Evolutionary conservation across 768 basidiomycete species (phyloP).

Genomic region (Pleurotus ostreatus): DNA sequence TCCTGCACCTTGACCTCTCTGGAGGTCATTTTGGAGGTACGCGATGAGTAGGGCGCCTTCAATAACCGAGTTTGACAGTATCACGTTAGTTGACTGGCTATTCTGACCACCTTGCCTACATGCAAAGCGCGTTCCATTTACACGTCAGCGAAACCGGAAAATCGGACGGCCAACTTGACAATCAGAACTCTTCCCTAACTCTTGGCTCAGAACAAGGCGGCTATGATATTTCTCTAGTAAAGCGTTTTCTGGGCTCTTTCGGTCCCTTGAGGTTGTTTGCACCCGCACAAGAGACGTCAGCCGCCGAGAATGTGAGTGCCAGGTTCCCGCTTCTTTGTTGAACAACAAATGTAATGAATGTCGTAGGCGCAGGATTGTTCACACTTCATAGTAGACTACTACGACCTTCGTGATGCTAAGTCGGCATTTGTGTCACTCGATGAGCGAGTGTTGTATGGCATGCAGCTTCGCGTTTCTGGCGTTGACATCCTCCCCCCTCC

Average conservation of each 20-base stretch:
- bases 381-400: conserved; percentile 49
- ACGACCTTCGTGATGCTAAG: conserved; percentile 57
- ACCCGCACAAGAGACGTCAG: conserved; percentile 2
- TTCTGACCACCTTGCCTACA: conserved; percentile 45
- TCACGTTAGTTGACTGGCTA: conserved; percentile 47
- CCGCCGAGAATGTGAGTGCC: conserved; percentile 18
- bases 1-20: conserved; percentile 42
- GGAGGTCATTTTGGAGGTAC: conserved; percentile 42
- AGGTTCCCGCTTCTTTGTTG: no score
- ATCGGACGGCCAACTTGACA: conserved; percentile 13
- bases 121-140: conserved; percentile 50
- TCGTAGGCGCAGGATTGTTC: neutral
- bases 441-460: conserved; percentile 44
- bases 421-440: conserved; percentile 48
- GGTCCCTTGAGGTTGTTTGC: conserved; percentile 24
- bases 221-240: conserved; percentile 24
- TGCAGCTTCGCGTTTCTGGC: conserved; percentile 32
- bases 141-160: conserved; percentile 29
- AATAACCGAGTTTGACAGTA: conserved; percentile 4
- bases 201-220: neutral
- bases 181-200: neutral
- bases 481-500: neutral
- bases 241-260: conserved; percentile 29
- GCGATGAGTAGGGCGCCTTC: conserved; percentile 11
- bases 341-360: no score